Conservation (phyloP, 805 yeast genomes). For the Candida loeiensis region DNA sequence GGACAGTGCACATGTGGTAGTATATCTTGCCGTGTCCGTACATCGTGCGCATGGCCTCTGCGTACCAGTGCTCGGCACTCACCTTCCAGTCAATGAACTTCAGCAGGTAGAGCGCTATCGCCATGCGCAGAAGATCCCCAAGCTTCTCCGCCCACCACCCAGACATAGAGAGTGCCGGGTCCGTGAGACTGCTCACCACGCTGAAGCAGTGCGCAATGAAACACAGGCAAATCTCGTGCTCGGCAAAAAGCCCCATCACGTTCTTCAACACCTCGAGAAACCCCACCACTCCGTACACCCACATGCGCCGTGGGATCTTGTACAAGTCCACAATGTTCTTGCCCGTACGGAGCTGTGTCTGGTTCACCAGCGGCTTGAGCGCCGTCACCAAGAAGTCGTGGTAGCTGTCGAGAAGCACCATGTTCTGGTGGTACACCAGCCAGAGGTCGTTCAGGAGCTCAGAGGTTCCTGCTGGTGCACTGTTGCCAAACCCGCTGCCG, state of each 20-base stretch:
- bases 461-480: conserved; percentile 29
- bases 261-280: conserved; percentile 74
- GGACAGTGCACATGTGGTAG: conserved; percentile 85
- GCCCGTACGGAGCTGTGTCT: conserved; percentile 61
- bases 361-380: conserved; percentile 53
- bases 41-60: conserved; percentile 64
- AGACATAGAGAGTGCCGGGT: conserved; percentile 54
- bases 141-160: conserved; percentile 82
- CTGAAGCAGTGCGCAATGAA: conserved; percentile 71
- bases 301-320: conserved; percentile 72
- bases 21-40: conserved; percentile 84
- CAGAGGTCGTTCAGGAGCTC: conserved; percentile 61
- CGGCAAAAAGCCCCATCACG: conserved; percentile 67
- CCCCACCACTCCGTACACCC: conserved; percentile 86
- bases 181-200: conserved; percentile 51
- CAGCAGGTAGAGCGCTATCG: conserved; percentile 77
- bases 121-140: conserved; percentile 85
- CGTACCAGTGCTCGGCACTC: conserved; percentile 81
- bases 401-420: conserved; percentile 64
- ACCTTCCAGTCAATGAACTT: conserved; percentile 82
- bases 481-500: not conserved
- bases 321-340: conserved; percentile 73
- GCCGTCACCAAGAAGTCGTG: conserved; percentile 71
- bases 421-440: conserved; percentile 67
- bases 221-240: conserved; percentile 74